phyloP scores from a whole-genome alignment of 495 filamentous ascomycete genomes.

The Lasiosphaeria hispida region DNA sequence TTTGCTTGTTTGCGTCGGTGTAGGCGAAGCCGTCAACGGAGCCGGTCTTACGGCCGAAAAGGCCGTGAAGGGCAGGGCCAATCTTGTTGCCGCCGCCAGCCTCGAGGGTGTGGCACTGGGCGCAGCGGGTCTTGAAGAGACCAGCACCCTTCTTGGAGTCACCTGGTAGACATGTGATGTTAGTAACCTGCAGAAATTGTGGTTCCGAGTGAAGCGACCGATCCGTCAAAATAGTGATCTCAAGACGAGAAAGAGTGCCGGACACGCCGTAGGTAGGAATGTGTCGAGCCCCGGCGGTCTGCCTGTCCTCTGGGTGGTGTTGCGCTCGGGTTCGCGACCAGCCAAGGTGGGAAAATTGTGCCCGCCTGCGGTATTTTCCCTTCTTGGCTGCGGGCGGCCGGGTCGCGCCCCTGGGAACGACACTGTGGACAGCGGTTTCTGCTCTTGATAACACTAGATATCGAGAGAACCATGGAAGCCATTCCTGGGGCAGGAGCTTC shows the following conservation, averaged over 20 bases:
- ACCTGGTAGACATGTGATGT: conserved; percentile 56
- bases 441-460: background rate
- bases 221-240: too few relatives aligned
- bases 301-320: too few relatives aligned
- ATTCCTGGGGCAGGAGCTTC: background rate
- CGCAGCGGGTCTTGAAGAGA: conserved; percentile 99
- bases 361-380: too few relatives aligned
- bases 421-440: too few relatives aligned
- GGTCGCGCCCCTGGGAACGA: too few relatives aligned
- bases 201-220: background rate
- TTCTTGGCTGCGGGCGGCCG: too few relatives aligned
- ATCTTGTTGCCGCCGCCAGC: conserved; percentile 90
- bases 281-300: too few relatives aligned
- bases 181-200: conserved; percentile 26
- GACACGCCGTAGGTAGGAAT: too few relatives aligned
- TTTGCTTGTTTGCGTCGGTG: conserved; percentile 99
- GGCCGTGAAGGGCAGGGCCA: conserved; percentile 93
- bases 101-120: conserved; percentile 96
- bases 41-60: conserved; percentile 95
- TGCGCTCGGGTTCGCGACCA: too few relatives aligned
- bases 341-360: too few relatives aligned
- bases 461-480: background rate
- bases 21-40: conserved; percentile 89
- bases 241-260: too few relatives aligned
- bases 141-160: conserved; percentile 95